Evolutionary conservation across 2,329 filamentous ascomycete genomes (phyloP).

Genomic region (Albifimbria verrucaria): DNA sequence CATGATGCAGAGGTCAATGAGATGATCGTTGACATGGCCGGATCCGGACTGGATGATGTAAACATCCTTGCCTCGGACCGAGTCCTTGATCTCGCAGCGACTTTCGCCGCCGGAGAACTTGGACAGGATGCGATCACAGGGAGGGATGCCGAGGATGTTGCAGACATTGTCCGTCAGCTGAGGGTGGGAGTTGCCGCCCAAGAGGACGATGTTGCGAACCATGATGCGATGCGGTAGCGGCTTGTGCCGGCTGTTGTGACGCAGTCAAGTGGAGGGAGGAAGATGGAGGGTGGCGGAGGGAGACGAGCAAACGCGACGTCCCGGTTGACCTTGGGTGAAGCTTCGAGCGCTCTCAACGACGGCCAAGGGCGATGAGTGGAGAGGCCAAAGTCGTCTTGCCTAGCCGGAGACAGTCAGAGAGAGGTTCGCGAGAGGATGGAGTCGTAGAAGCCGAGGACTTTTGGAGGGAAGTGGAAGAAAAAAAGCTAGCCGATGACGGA

Average conservation of each 20-base stretch:
- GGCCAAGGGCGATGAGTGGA: neutral
- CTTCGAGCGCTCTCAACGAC: neutral
- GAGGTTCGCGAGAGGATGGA: too few relatives aligned
- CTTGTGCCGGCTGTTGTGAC: conserved; percentile 9
- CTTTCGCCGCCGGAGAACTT: conserved; percentile 97
- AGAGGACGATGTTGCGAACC: conserved; percentile 93
- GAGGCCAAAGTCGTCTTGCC: neutral
- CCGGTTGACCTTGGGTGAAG: too few relatives aligned
- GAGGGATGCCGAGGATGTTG: conserved; percentile 82
- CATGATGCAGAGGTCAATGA: conserved; percentile 96
- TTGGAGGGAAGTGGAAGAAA: conserved; percentile 1
- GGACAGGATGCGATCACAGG: conserved; percentile 75
- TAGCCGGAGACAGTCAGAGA: neutral
- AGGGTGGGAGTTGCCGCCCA: conserved; percentile 91
- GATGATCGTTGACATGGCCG: conserved; percentile 90
- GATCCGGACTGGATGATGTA: conserved; percentile 96
- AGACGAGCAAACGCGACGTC: too few relatives aligned
- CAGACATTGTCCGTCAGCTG: conserved; percentile 83
- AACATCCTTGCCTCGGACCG: conserved; percentile 95
- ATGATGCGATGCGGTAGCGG: conserved; percentile 48
- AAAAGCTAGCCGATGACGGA: conserved; percentile 7
- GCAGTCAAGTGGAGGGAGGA: conserved; percentile 2
- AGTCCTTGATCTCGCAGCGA: conserved; percentile 92
- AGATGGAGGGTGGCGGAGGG: too few relatives aligned
- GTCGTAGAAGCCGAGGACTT: neutral